Percentiles rank a stretch among this genome's conserved stretches.
These are phyloP conservation scores for Gossypium schwendimanii DNA, from an alignment of 441 rosid genomes.

Conservation along the genomic window DNA sequence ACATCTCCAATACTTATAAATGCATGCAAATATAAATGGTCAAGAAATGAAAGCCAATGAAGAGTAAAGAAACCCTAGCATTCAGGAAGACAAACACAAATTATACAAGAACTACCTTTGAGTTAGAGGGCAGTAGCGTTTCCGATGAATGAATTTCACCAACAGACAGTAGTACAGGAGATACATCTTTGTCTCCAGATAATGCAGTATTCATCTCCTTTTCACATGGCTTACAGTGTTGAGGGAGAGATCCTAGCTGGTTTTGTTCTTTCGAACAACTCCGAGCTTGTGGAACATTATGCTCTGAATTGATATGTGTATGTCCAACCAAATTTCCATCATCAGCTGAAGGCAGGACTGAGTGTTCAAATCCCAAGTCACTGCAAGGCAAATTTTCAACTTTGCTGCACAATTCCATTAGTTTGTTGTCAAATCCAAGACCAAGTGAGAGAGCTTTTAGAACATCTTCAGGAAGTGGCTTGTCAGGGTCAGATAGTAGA, in stretches of 20 bases:
- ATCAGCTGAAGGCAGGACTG: constrained; percentile 20
- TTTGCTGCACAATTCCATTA: constrained; percentile 35
- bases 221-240: constrained; percentile 20
- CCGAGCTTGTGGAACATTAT: constrained; percentile 23
- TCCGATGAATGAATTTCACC: constrained; percentile 26
- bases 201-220: constrained; percentile 21
- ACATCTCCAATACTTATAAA: background rate
- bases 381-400: constrained; percentile 27
- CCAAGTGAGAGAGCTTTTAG: constrained; percentile 55
- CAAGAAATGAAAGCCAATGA: background rate
- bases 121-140: constrained; percentile 20
- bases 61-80: background rate
- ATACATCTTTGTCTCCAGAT: constrained; percentile 22
- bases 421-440: constrained; percentile 44
- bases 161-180: constrained; percentile 12
- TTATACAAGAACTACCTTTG: constrained; percentile 28
- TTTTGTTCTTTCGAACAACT: constrained; percentile 23
- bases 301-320: constrained; percentile 30
- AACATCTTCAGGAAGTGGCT: constrained; percentile 63
- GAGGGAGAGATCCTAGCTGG: constrained; percentile 24
- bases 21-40: background rate
- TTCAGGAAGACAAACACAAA: background rate
- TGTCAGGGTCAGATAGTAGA: constrained; percentile 61
- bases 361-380: constrained; percentile 25
- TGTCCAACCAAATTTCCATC: constrained; percentile 28